Evolutionary conservation across 208 protist species (phyloP).

Genomic region (Angomonas deanei): DNA sequence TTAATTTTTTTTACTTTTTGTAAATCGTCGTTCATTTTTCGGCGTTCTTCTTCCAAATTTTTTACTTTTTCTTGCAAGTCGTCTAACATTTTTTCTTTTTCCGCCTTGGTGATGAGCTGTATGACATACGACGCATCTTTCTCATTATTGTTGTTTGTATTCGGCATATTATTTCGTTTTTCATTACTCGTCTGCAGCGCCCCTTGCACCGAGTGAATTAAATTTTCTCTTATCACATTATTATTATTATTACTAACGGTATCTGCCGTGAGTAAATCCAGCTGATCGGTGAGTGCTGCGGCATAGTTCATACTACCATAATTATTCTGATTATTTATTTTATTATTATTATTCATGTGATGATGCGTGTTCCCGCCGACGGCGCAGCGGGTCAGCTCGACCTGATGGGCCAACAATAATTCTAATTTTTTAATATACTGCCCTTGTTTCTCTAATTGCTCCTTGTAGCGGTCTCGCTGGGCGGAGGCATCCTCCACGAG

Average conservation of each 20-base stretch:
- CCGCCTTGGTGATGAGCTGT: slow-evolving; percentile 56
- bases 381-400: slow-evolving; percentile 50
- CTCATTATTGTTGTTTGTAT: slow-evolving; percentile 3
- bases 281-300: neutral
- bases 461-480: slow-evolving; percentile 70
- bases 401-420: slow-evolving; percentile 63
- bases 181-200: neutral
- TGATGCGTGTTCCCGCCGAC: slow-evolving; percentile 10
- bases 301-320: too few relatives aligned
- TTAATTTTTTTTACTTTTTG: slow-evolving; percentile 54
- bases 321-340: too few relatives aligned
- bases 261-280: neutral
- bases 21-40: slow-evolving; percentile 26
- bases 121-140: slow-evolving; percentile 35
- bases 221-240: too few relatives aligned
- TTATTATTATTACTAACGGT: neutral
- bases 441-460: slow-evolving; percentile 44
- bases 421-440: slow-evolving; percentile 43
- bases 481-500: slow-evolving; percentile 66
- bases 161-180: neutral
- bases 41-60: slow-evolving; percentile 20
- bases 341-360: neutral
- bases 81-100: slow-evolving; percentile 50
- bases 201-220: neutral
- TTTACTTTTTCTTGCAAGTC: slow-evolving; percentile 46